A percentile compares a stretch with the other conserved stretches of the same genome.
Conservation (phyloP, 1,284 basidiomycete genomes). For the Ceratobasidium papillatum region DNA sequence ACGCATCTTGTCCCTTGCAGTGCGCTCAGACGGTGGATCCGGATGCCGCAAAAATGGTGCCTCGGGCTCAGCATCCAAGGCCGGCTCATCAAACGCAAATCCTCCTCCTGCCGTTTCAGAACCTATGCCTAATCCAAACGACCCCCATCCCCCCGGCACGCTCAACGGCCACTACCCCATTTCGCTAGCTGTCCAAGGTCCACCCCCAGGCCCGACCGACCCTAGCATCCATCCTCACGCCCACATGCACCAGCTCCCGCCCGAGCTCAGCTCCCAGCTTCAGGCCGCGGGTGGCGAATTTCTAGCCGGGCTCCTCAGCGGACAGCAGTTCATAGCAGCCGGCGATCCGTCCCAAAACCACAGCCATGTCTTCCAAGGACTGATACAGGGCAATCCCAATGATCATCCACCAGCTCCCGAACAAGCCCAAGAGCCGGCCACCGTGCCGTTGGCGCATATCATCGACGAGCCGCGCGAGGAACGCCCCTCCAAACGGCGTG, state of each 20-base stretch:
- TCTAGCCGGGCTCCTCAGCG: conserved; percentile 26
- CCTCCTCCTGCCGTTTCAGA: conserved; percentile 27
- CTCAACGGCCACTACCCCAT: conserved; percentile 36
- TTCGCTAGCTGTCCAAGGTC: conserved; percentile 20
- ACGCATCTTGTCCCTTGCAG: conserved; percentile 53
- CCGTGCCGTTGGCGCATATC: neutral
- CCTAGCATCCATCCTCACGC: conserved; percentile 10
- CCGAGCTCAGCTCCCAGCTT: conserved; percentile 33
- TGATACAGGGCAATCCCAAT: conserved; percentile 12
- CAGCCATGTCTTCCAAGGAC: neutral
- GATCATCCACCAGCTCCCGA: conserved; percentile 5
- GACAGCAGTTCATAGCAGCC: conserved; percentile 28
- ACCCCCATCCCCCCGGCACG: conserved; percentile 25
- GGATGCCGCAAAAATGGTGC: conserved; percentile 59
- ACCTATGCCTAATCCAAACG: conserved; percentile 10
- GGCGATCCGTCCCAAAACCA: conserved; percentile 16
- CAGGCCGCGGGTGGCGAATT: conserved; percentile 18
- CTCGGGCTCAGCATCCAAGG: conserved; percentile 17
- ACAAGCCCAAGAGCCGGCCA: conserved; percentile 4
- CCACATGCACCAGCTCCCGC: conserved; percentile 23
- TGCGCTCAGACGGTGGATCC: conserved; percentile 81
- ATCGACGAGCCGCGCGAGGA: conserved; percentile 2
- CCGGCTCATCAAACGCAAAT: conserved; percentile 19
- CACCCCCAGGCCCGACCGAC: conserved; percentile 8
- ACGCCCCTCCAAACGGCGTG: conserved; percentile 13